A percentile compares a stretch with the other conserved stretches of the same genome.
Evolutionary conservation across 805 yeast genomes (phyloP).

Genomic region (Metschnikowia arizonensis): DNA sequence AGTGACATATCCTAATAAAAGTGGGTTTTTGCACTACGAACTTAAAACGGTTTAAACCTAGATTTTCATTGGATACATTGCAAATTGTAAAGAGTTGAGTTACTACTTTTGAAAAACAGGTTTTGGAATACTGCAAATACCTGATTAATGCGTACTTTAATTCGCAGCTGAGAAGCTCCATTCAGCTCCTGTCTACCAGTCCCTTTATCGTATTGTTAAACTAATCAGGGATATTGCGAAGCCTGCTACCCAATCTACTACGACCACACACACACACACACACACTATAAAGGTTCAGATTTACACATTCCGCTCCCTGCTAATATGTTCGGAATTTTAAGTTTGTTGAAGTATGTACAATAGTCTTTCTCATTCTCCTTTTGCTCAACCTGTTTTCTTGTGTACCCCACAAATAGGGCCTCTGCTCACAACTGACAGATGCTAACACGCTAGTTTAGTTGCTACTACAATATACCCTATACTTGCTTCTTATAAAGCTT

Average conservation of each 20-base stretch:
- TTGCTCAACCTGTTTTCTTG: background rate
- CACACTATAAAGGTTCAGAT: background rate
- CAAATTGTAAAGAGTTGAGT: background rate
- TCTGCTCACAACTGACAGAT: background rate
- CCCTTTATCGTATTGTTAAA: slow-evolving; percentile 3
- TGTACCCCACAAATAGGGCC: slow-evolving; percentile 5
- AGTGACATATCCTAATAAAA: too few relatives aligned
- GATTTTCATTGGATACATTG: too few relatives aligned
- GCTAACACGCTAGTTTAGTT: slow-evolving; percentile 14
- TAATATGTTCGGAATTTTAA: slow-evolving; percentile 7
- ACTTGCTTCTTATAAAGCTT: slow-evolving; percentile 56
- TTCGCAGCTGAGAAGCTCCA: background rate
- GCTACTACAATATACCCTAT: slow-evolving; percentile 54
- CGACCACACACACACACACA: background rate
- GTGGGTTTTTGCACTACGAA: too few relatives aligned
- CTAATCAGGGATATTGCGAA: slow-evolving; percentile 6
- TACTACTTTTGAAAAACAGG: background rate
- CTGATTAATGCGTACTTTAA: background rate
- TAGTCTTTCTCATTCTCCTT: background rate
- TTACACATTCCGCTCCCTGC: background rate
- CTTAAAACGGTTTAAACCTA: too few relatives aligned
- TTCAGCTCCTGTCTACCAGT: slow-evolving; percentile 1
- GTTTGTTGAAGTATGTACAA: slow-evolving; percentile 7
- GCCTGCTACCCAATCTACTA: background rate
- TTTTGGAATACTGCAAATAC: too few relatives aligned